These are phyloP conservation scores for Phialophora expanda DNA, from an alignment of 2,329 filamentous ascomycete species.

Conservation along the genomic window DNA sequence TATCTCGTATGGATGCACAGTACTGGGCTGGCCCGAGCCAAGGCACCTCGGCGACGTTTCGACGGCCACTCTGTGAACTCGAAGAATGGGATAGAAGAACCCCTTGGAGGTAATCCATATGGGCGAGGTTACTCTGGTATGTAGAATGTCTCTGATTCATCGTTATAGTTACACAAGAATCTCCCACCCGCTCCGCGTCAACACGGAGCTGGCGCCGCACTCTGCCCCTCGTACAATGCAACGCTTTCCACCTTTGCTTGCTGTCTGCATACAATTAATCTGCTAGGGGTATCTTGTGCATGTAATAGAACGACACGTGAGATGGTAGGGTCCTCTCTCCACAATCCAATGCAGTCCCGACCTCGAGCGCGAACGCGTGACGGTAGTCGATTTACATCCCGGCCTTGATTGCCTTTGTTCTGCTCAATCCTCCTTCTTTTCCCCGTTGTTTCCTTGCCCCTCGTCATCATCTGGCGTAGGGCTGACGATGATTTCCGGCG, in stretches of 20 bases:
- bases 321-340: conserved; percentile 13
- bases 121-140: not conserved
- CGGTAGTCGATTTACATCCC: not conserved
- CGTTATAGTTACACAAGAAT: conserved; percentile 20
- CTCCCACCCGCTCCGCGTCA: not conserved
- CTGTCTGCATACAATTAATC: conserved; percentile 18
- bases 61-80: not conserved
- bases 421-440: conserved; percentile 12
- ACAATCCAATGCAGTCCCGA: conserved; percentile 11
- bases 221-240: not conserved
- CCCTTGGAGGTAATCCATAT: not conserved
- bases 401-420: not conserved
- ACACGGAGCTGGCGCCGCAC: conserved; percentile 3
- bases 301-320: conserved; percentile 15
- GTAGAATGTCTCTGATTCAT: not conserved
- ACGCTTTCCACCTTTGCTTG: conserved; percentile 6
- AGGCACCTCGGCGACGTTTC: not conserved
- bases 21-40: too few species aligned
- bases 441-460: conserved; percentile 7
- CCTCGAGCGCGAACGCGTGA: not conserved
- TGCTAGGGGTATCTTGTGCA: conserved; percentile 21
- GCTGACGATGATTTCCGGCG: conserved; percentile 40
- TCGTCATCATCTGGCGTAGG: conserved; percentile 37
- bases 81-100: not conserved
- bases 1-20: too few species aligned